Percentiles rank a stretch among this genome's conserved stretches.
These are phyloP conservation scores for Pseudovirgaria hyperparasitica DNA, from an alignment of 2,329 filamentous ascomycete genomes.

Conservation along the genomic window DNA sequence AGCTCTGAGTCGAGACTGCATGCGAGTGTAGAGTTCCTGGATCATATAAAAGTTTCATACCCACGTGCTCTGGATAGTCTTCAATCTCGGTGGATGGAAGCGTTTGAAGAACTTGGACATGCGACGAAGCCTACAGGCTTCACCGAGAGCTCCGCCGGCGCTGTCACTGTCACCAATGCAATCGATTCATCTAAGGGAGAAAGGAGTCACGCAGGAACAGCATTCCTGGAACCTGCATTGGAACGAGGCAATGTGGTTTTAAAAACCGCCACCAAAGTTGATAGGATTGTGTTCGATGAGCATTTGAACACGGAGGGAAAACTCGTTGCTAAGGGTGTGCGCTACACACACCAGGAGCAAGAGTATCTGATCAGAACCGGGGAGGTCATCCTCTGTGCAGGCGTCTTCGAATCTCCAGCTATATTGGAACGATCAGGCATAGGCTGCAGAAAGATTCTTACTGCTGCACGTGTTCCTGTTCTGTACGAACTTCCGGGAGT, in stretches of 20 bases:
- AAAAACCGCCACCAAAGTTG: slow-evolving; percentile 8
- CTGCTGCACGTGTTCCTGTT: too few relatives aligned
- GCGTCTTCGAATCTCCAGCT: too few relatives aligned
- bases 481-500: slow-evolving; percentile 10
- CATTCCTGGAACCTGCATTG: slow-evolving; percentile 10
- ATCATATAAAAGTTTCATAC: too few relatives aligned
- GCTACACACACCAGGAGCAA: slow-evolving; percentile 6
- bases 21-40: too few relatives aligned
- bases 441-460: too few relatives aligned
- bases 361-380: slow-evolving; percentile 4
- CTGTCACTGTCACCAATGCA: slow-evolving; percentile 10
- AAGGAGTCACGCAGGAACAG: slow-evolving; percentile 10
- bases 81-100: too few relatives aligned
- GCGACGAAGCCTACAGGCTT: too few relatives aligned
- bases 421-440: too few relatives aligned
- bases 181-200: slow-evolving; percentile 9
- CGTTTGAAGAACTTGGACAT: too few relatives aligned
- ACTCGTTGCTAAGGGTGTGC: slow-evolving; percentile 7
- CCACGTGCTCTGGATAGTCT: too few relatives aligned
- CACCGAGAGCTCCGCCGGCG: slow-evolving; percentile 7
- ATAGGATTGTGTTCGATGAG: slow-evolving; percentile 8
- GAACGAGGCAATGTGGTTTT: slow-evolving; percentile 9
- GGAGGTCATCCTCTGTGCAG: slow-evolving; percentile 9
- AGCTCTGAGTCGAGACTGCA: too few relatives aligned
- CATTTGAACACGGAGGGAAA: slow-evolving; percentile 5